phyloP scores from a whole-genome alignment of 2,329 filamentous ascomycete species.

The Scleromitrula shiraiana region DNA sequence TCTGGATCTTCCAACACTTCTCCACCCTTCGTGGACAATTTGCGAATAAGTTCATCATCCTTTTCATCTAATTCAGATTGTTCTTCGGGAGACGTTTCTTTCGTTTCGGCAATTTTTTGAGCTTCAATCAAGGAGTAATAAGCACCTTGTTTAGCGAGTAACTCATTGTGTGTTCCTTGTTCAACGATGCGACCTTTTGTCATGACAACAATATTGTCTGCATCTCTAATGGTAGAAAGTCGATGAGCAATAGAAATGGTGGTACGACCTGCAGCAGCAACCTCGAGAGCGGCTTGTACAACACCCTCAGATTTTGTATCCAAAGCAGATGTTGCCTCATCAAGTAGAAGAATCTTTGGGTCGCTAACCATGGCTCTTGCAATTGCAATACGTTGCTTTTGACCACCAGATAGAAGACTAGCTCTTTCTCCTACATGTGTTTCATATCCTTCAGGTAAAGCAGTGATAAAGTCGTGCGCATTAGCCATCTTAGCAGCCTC shows the following conservation, averaged over 20 bases:
- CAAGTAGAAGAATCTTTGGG: conserved; percentile 84
- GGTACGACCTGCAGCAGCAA: conserved; percentile 75
- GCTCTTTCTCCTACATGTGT: conserved; percentile 95
- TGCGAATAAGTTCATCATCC: conserved; percentile 44
- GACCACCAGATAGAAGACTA: conserved; percentile 85
- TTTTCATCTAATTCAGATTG: conserved; percentile 41
- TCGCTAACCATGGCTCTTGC: conserved; percentile 84
- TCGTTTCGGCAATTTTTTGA: conserved; percentile 66
- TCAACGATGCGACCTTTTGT: conserved; percentile 77
- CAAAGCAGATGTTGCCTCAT: conserved; percentile 89
- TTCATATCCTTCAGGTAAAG: conserved; percentile 80
- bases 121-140: conserved; percentile 84
- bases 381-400: conserved; percentile 96
- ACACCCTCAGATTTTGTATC: conserved; percentile 93
- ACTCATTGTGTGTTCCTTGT: conserved; percentile 77
- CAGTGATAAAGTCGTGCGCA: conserved; percentile 81
- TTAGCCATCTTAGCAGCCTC: conserved; percentile 86
- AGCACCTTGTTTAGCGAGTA: conserved; percentile 62
- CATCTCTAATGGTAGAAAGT: conserved; percentile 86
- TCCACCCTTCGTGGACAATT: conserved; percentile 36
- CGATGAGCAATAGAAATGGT: conserved; percentile 96
- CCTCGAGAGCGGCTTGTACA: conserved; percentile 86
- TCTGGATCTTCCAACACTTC: conserved; percentile 46
- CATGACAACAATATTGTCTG: conserved; percentile 96
- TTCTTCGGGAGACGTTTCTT: conserved; percentile 45